These are phyloP conservation scores for Botryosphaeria dothidea DNA, from an alignment of 2,329 filamentous ascomycete genomes.

Conservation along the genomic window DNA sequence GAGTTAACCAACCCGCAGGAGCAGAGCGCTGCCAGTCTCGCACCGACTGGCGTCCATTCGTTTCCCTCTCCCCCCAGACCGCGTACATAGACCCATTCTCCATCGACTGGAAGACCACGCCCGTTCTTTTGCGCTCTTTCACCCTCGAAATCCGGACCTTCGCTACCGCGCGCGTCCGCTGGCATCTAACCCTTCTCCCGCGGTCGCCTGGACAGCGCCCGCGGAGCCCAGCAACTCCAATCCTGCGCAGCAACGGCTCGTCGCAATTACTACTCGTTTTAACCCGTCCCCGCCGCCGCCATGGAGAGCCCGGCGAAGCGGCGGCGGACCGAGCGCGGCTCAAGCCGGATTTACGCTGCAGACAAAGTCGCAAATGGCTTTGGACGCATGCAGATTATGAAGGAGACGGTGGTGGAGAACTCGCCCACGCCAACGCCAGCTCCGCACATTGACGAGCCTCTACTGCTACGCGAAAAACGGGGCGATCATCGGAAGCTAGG, in stretches of 20 bases:
- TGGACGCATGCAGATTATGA: constrained; percentile 19
- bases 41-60: constrained; percentile 41
- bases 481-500: constrained; percentile 28
- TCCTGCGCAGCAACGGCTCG: neutral
- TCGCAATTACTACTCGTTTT: constrained; percentile 9
- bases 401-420: constrained; percentile 24
- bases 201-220: constrained; percentile 17
- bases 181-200: neutral
- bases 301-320: constrained; percentile 35
- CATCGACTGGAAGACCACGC: constrained; percentile 38
- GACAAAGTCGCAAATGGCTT: constrained; percentile 19
- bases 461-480: constrained; percentile 26
- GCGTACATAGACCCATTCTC: constrained; percentile 26
- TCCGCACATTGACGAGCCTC: constrained; percentile 23
- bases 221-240: neutral
- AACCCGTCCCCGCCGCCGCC: constrained; percentile 6
- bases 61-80: constrained; percentile 29
- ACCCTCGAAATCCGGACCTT: neutral
- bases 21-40: constrained; percentile 29
- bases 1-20: constrained; percentile 15
- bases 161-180: constrained; percentile 10
- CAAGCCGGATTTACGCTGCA: constrained; percentile 29
- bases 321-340: constrained; percentile 28
- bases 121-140: constrained; percentile 32
- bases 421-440: constrained; percentile 19